A percentile compares a stretch with the other conserved stretches of the same genome.
Evolutionary conservation across 345 rosid genomes (phyloP).

Genomic region (Melastoma malabathricum): DNA sequence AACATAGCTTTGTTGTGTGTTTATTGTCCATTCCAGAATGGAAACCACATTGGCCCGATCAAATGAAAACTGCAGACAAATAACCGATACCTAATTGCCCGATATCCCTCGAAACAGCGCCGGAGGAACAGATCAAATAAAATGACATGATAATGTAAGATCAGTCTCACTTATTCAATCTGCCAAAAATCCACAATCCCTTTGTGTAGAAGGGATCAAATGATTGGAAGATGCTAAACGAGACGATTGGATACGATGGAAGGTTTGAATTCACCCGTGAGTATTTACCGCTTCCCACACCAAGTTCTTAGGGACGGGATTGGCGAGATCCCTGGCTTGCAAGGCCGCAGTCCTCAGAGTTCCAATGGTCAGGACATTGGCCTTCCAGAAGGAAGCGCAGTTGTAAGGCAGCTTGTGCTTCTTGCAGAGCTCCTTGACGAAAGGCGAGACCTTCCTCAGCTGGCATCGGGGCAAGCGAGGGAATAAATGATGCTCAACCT

Average conservation of each 20-base stretch:
- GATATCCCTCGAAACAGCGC: no score
- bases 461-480: conserved; percentile 79
- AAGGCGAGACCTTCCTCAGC: conserved; percentile 54
- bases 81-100: no score
- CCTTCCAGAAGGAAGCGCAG: conserved; percentile 69
- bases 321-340: conserved; percentile 61
- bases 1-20: no score
- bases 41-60: no score
- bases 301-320: conserved; percentile 53
- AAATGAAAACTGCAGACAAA: no score
- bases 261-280: conserved; percentile 38
- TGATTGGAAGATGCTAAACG: not conserved
- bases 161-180: conserved; percentile 1
- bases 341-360: conserved; percentile 58
- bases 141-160: no score
- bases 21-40: no score
- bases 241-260: not conserved
- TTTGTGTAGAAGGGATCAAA: no score
- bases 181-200: conserved; percentile 3
- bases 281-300: conserved; percentile 92
- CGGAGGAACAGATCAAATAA: no score
- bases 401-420: conserved; percentile 77
- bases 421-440: conserved; percentile 76
- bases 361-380: conserved; percentile 56
- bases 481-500: conserved; percentile 64